Conservation (phyloP, 2,329 filamentous ascomycete genomes). For the Sporothrix pallida region DNA sequence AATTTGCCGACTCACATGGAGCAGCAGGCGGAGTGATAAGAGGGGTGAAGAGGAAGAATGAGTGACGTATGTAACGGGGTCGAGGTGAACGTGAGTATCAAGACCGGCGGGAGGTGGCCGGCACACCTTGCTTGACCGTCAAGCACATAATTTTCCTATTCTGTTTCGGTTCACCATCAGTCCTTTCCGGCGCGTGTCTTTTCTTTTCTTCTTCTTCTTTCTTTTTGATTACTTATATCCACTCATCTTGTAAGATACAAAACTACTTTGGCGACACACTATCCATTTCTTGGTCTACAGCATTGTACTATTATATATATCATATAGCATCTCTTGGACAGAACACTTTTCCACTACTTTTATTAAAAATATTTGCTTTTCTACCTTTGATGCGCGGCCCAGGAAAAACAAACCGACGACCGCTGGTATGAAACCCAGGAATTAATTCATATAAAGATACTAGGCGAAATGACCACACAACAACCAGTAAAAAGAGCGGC, state of each 20-base stretch:
- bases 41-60: background rate
- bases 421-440: too few relatives aligned
- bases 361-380: too few relatives aligned
- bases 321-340: background rate
- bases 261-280: background rate
- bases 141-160: background rate
- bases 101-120: too few relatives aligned
- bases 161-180: too few relatives aligned
- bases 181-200: background rate
- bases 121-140: background rate
- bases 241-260: background rate
- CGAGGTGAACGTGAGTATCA: background rate
- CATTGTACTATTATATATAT: constrained; percentile 13
- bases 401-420: too few relatives aligned
- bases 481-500: too few relatives aligned
- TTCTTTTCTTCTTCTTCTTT: background rate
- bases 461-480: too few relatives aligned
- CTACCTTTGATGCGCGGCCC: too few relatives aligned
- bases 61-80: background rate
- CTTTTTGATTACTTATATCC: background rate
- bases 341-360: background rate
- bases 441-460: too few relatives aligned
- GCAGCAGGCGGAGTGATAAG: constrained; percentile 44
- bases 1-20: constrained; percentile 66
- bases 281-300: background rate